These are phyloP conservation scores for Syncephalastrum monosporum DNA, from an alignment of 371 early-diverging fungal genomes.

Conservation along the genomic window DNA sequence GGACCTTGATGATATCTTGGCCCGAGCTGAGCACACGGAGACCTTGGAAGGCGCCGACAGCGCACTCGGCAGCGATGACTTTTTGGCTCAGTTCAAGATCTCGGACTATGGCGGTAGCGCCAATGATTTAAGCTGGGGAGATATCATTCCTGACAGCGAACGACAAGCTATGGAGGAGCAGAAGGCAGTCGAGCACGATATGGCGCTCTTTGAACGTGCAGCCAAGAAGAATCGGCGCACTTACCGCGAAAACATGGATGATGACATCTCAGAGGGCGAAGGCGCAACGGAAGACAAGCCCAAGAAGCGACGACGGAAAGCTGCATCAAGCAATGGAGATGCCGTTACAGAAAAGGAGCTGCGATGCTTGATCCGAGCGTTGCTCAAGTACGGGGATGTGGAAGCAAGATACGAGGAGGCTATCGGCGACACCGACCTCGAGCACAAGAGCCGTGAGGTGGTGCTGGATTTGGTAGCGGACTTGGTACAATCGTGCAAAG, in stretches of 20 bases:
- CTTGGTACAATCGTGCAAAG: slow-evolving; percentile 72
- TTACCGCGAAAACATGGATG: slow-evolving; percentile 31
- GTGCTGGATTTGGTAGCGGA: slow-evolving; percentile 58
- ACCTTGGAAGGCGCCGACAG: slow-evolving; percentile 68
- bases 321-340: slow-evolving; percentile 17
- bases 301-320: slow-evolving; percentile 14
- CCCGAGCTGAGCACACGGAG: slow-evolving; percentile 91
- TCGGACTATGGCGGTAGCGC: slow-evolving; percentile 86
- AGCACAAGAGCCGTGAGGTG: slow-evolving; percentile 62
- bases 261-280: slow-evolving; percentile 24
- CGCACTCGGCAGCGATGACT: slow-evolving; percentile 81
- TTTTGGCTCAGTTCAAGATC: slow-evolving; percentile 91
- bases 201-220: slow-evolving; percentile 51
- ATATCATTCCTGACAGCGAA: slow-evolving; percentile 91
- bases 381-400: slow-evolving; percentile 83
- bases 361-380: slow-evolving; percentile 73
- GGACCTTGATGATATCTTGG: slow-evolving; percentile 94
- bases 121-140: slow-evolving; percentile 87
- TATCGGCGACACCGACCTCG: slow-evolving; percentile 76
- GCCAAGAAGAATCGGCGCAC: slow-evolving; percentile 44
- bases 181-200: slow-evolving; percentile 44
- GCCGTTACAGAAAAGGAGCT: slow-evolving; percentile 76
- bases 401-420: slow-evolving; percentile 76
- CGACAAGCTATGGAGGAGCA: slow-evolving; percentile 69
- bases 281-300: slow-evolving; percentile 13